Base-by-base conservation (phyloP, 345 rosid genomes). In the Capsella bursapastoris region DNA sequence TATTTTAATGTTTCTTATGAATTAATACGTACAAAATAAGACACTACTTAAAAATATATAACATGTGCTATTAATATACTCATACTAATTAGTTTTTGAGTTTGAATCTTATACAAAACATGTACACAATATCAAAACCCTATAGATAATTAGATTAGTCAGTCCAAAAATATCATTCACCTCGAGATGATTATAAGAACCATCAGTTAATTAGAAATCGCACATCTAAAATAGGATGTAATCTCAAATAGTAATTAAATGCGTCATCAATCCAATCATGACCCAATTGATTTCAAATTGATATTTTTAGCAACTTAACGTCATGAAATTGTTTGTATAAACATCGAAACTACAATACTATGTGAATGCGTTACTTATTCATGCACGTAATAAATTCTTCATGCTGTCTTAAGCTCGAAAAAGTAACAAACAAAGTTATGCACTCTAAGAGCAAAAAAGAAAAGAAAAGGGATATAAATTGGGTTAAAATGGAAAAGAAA, bases 401-500 rank as follows among this genome's bases (percentile, higher is more conserved):
- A 5, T 8, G 57, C 16, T 44, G 56, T 55, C 45, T 56, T 4
- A 51, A 50, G 41, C 48, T 57, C 16, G 25, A 35, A 38, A 56
- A 73, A 18, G 31, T 64, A 41, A 47, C 51, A 29, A 31, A 34
- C 34, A 41, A n/a, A 14, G 2, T n/a, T 43, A 43, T 43, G 63
- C 37, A 72, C 37, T 53, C 38, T 44, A 32, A 73, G 49, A 27
- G 40, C 12, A 11, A 32, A 50, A 38, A 25, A 29, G 40, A 35
- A 6, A 52, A n/a, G 13, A 49, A 16, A 6, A 28, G 18, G 29
- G 64, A 10, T 47, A 6, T 22, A 22, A 1, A 22, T 51, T 74
- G 66, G 60, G 51, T 66, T 57, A 11, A 76, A 70, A 63, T 34
- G 62, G 71, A 44, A 76, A 57, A 69, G 64, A 63, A 58, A 70